Evolutionary conservation across 176 grass and related monocot genomes (phyloP).

Genomic region (Carex kokanica): DNA sequence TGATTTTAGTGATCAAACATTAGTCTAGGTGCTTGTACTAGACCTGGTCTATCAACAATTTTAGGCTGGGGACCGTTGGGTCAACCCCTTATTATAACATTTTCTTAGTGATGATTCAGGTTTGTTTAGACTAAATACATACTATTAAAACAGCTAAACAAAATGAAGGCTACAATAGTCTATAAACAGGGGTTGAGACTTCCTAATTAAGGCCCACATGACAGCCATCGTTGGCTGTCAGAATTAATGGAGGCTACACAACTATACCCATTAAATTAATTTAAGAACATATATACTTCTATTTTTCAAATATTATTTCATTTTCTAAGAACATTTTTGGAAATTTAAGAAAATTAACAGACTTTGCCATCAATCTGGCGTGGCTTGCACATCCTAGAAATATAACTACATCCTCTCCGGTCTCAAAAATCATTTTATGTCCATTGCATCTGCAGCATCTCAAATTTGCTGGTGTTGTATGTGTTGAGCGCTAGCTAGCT

Average conservation of each 20-base stretch:
- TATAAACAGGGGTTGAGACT: slow-evolving; percentile 22
- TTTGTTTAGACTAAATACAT: slow-evolving; percentile 16
- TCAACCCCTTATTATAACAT: slow-evolving; percentile 4
- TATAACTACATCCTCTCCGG: neutral
- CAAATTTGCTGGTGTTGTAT: neutral
- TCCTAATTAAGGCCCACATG: slow-evolving; percentile 12
- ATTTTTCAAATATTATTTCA: neutral
- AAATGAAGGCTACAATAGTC: neutral
- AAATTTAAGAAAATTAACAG: neutral
- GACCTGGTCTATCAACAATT: slow-evolving; percentile 19
- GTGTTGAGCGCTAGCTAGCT: neutral
- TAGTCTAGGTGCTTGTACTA: neutral
- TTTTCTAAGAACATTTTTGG: neutral
- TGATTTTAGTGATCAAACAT: neutral
- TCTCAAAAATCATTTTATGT: neutral
- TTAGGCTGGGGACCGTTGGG: neutral
- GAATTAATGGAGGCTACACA: slow-evolving; percentile 20
- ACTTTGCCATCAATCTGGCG: neutral
- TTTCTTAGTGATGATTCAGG: neutral
- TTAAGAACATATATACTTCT: neutral
- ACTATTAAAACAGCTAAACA: slow-evolving; percentile 10
- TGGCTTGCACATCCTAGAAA: neutral
- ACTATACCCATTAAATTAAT: slow-evolving; percentile 12
- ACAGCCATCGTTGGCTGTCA: slow-evolving; percentile 30
- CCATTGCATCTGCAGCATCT: neutral